These are phyloP conservation scores for Tolypocladium ophioglossoides DNA, from an alignment of 2,329 filamentous ascomycete species.

Conservation along the genomic window DNA sequence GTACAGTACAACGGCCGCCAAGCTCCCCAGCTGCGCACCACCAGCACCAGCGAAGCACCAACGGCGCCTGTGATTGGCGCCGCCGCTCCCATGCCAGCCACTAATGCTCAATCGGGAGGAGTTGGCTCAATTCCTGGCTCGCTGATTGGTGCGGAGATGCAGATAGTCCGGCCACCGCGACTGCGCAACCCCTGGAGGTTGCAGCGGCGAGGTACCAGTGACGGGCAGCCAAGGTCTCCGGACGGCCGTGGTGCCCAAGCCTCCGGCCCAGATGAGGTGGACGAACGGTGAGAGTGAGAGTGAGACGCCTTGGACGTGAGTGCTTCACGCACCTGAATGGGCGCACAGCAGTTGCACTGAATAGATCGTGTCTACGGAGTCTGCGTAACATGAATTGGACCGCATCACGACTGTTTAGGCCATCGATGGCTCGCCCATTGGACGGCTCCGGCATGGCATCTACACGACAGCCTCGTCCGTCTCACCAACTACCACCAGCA, in stretches of 20 bases:
- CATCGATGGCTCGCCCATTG: not conserved
- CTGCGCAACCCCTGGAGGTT: slow-evolving; percentile 6
- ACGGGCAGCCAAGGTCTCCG: not conserved
- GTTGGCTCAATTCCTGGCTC: slow-evolving; percentile 4
- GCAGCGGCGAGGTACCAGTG: not conserved
- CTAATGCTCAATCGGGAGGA: slow-evolving; percentile 18
- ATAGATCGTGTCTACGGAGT: not conserved
- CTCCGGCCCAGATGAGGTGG: not conserved
- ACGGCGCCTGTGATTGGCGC: not conserved
- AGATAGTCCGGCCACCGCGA: slow-evolving; percentile 19
- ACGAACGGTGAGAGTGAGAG: not conserved
- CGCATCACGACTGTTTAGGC: not conserved
- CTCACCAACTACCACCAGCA: not conserved
- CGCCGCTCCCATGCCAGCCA: slow-evolving; percentile 6
- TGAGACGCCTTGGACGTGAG: not conserved
- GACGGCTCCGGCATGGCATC: not conserved
- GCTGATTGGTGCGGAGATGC: slow-evolving; percentile 16
- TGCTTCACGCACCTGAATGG: not conserved
- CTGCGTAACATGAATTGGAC: not conserved
- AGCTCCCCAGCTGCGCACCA: not conserved
- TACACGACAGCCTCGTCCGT: not conserved
- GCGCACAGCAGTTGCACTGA: not conserved
- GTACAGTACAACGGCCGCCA: not conserved
- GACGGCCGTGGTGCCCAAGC: not conserved
- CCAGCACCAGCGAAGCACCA: not conserved